Conservation (phyloP, 495 filamentous ascomycete species). For the Parmelia sp. region DNA sequence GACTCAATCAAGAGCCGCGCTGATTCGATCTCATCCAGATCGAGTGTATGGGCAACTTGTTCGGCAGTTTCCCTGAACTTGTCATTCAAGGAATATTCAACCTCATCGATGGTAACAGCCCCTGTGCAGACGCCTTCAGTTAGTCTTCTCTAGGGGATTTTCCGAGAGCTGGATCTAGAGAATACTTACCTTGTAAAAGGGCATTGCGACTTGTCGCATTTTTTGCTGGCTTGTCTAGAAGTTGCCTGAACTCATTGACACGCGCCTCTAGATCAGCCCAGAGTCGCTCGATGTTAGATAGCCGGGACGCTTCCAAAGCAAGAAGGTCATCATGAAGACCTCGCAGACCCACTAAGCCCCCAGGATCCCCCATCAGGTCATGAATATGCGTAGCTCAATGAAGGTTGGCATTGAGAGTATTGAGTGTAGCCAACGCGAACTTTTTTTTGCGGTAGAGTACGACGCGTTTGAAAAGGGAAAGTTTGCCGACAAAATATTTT, state of each 20-base stretch:
- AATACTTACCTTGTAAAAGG: conserved; percentile 46
- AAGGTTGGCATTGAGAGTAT: background rate
- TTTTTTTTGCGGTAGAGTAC: conserved; percentile 11
- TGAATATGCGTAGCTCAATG: background rate
- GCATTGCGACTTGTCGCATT: conserved; percentile 59
- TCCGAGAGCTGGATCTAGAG: background rate
- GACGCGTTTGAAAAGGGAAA: conserved; percentile 12
- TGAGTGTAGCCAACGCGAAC: conserved; percentile 8
- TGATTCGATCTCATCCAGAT: conserved; percentile 84
- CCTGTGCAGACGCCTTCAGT: conserved; percentile 39
- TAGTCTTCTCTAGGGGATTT: background rate
- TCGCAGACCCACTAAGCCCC: conserved; percentile 61
- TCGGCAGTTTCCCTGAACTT: conserved; percentile 76
- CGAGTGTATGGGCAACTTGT: conserved; percentile 74
- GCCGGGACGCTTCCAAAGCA: conserved; percentile 54
- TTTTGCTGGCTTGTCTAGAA: conserved; percentile 69
- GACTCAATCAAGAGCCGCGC: conserved; percentile 64
- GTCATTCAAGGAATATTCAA: conserved; percentile 73
- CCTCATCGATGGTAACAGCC: conserved; percentile 60
- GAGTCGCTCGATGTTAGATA: conserved; percentile 57
- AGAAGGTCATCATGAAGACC: conserved; percentile 73
- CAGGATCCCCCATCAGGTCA: conserved; percentile 55
- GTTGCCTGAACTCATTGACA: conserved; percentile 63
- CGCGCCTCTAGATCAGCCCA: conserved; percentile 60
- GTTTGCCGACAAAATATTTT: background rate